These are phyloP conservation scores for Fusarium sulawesiense DNA, from an alignment of 2,329 filamentous ascomycete species.

Conservation along the genomic window DNA sequence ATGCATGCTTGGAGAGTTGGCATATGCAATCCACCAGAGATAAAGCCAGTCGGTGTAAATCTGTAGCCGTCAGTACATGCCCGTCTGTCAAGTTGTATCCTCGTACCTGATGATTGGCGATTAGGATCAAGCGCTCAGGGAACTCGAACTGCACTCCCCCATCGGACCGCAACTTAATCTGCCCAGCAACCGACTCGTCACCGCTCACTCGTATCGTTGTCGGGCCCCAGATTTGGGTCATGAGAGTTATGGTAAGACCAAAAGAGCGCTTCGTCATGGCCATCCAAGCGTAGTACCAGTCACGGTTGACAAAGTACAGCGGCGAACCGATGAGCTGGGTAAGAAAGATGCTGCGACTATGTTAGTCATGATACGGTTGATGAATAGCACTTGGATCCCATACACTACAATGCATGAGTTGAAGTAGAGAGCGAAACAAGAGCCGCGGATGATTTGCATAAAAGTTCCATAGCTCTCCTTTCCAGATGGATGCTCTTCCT, in stretches of 20 bases:
- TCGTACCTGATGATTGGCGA: slow-evolving; percentile 83
- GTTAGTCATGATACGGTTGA: slow-evolving; percentile 15
- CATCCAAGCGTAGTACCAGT: slow-evolving; percentile 88
- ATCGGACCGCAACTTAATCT: slow-evolving; percentile 76
- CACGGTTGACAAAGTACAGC: slow-evolving; percentile 79
- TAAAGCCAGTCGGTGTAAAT: slow-evolving; percentile 94
- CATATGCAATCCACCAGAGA: slow-evolving; percentile 94
- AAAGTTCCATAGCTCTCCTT: slow-evolving; percentile 62
- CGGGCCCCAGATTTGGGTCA: slow-evolving; percentile 90
- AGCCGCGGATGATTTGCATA: slow-evolving; percentile 63
- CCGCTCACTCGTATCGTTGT: slow-evolving; percentile 86
- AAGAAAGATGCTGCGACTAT: slow-evolving; percentile 65
- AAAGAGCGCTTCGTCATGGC: slow-evolving; percentile 87
- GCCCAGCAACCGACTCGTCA: slow-evolving; percentile 80
- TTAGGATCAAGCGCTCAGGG: slow-evolving; percentile 82
- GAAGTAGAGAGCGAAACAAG: slow-evolving; percentile 66
- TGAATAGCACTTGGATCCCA: slow-evolving; percentile 54
- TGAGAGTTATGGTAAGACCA: slow-evolving; percentile 79
- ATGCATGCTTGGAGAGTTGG: slow-evolving; percentile 78
- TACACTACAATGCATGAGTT: slow-evolving; percentile 61
- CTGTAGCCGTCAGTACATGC: slow-evolving; percentile 47
- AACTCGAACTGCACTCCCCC: slow-evolving; percentile 83
- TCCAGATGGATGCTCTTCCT: slow-evolving; percentile 64
- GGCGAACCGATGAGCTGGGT: slow-evolving; percentile 83
- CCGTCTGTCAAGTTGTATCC: background rate